These are phyloP conservation scores for Thalassiosira livingstoniorum DNA, from an alignment of 352 stramenopile genomes.

Conservation along the genomic window DNA sequence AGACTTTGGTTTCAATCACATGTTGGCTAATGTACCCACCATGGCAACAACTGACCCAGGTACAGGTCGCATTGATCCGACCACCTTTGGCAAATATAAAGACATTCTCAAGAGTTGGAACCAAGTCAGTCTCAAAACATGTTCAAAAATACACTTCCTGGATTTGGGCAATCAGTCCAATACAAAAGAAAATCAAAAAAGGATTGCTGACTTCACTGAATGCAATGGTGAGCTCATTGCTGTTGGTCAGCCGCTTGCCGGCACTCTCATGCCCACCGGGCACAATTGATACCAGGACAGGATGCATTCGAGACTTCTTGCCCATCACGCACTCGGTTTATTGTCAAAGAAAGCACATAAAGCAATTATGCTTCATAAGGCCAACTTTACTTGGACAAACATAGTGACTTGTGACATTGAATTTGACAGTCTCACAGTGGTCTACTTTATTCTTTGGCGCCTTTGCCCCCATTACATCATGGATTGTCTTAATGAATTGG, in stretches of 20 bases:
- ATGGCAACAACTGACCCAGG: not conserved
- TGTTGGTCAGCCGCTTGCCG: not conserved
- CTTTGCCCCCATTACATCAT: not conserved
- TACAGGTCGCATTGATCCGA: not conserved
- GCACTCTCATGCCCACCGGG: not conserved
- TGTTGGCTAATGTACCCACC: not conserved
- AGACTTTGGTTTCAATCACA: not conserved
- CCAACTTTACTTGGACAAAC: not conserved
- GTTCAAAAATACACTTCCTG: not conserved
- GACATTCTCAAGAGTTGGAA: not conserved
- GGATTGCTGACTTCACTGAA: too few relatives aligned
- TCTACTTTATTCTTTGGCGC: not conserved
- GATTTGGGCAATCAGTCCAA: not conserved
- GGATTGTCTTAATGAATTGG: not conserved
- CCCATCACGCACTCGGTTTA: not conserved
- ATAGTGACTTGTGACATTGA: not conserved
- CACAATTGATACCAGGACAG: not conserved
- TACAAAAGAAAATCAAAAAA: not conserved
- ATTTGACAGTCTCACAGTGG: not conserved
- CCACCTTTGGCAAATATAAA: not conserved
- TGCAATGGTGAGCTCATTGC: not conserved
- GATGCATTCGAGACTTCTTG: not conserved
- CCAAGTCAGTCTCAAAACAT: not conserved
- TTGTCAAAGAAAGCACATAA: not conserved
- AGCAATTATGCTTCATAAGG: not conserved